Conservation (phyloP, 106 monocot species). For the Dactylorhiza incarnata region DNA sequence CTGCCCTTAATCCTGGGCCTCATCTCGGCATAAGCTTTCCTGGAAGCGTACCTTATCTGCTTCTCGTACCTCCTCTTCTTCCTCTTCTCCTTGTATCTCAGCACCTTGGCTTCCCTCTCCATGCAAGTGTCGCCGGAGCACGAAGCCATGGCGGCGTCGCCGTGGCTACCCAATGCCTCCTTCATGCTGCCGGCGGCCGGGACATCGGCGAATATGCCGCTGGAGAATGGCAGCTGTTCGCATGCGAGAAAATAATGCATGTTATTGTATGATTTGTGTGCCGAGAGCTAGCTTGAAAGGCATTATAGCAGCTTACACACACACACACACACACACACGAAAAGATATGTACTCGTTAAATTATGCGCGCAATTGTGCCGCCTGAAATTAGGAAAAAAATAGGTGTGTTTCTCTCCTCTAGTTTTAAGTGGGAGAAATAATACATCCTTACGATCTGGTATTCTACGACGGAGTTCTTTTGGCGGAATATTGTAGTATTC, state of each 20-base stretch:
- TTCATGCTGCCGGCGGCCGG: slow-evolving; percentile 7
- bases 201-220: slow-evolving; percentile 9
- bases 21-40: slow-evolving; percentile 41
- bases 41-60: slow-evolving; percentile 37
- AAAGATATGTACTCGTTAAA: too few relatives aligned
- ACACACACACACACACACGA: too few relatives aligned
- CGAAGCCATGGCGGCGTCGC: not conserved
- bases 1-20: slow-evolving; percentile 41
- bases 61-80: slow-evolving; percentile 42
- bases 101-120: slow-evolving; percentile 31
- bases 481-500: too few relatives aligned
- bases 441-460: too few relatives aligned
- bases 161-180: not conserved
- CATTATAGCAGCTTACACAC: too few relatives aligned
- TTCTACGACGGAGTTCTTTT: too few relatives aligned
- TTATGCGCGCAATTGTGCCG: too few relatives aligned
- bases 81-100: slow-evolving; percentile 51
- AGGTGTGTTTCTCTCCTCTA: too few relatives aligned
- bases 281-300: too few relatives aligned
- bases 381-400: too few relatives aligned
- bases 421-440: too few relatives aligned
- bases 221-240: slow-evolving; percentile 15
- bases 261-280: too few relatives aligned
- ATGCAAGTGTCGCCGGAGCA: slow-evolving; percentile 13
- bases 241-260: not conserved